Percentiles rank a stretch among this genome's conserved stretches.
phyloP scores from a whole-genome alignment of 2,329 filamentous ascomycete species.

The Diaporthe citrichinensis region DNA sequence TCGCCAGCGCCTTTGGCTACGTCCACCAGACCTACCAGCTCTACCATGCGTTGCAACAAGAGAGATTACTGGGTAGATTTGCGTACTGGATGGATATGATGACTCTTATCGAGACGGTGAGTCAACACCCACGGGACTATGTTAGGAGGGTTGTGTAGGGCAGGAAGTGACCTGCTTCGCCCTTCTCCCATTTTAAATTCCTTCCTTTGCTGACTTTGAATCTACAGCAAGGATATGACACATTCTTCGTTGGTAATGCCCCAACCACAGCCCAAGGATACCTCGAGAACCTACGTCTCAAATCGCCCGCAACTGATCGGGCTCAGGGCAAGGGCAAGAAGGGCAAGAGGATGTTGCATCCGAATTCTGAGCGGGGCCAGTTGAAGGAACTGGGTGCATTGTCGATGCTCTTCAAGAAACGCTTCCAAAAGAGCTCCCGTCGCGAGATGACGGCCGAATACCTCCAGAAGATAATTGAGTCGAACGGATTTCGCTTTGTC shows the following conservation, averaged over 20 bases:
- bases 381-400: background rate
- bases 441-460: background rate
- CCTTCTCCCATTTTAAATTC: background rate
- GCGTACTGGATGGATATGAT: background rate
- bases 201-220: background rate
- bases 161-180: background rate
- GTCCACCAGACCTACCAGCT: slow-evolving; percentile 13
- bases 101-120: background rate
- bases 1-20: slow-evolving; percentile 3
- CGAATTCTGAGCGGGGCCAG: background rate
- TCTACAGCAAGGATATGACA: background rate
- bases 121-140: background rate
- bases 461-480: slow-evolving; percentile 5
- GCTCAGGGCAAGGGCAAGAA: background rate
- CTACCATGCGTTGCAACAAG: background rate
- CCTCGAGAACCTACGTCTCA: background rate
- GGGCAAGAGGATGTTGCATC: background rate
- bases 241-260: background rate
- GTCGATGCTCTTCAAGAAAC: slow-evolving; percentile 10
- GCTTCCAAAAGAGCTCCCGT: background rate
- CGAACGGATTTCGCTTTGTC: background rate
- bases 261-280: background rate
- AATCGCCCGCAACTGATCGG: background rate
- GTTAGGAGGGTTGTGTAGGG: background rate
- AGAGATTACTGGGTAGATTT: background rate